Evolutionary conservation across 345 rosid genomes (phyloP).

Genomic region (Mallotus nudiflorus): DNA sequence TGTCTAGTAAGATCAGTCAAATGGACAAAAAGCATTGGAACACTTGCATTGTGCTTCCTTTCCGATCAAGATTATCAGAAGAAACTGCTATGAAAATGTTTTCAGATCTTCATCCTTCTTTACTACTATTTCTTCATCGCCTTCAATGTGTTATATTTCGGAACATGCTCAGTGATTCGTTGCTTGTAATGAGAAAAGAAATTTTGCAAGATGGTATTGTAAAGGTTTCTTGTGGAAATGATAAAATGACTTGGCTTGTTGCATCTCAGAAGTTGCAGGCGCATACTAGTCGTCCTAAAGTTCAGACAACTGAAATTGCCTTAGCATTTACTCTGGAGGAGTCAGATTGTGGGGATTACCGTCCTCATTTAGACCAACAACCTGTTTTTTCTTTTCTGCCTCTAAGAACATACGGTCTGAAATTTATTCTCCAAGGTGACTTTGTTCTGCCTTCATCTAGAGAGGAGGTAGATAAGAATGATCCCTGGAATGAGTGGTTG

Average conservation of each 20-base stretch:
- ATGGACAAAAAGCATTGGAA: conserved; percentile 59
- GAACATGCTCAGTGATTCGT: conserved; percentile 61
- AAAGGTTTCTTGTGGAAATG: conserved; percentile 70
- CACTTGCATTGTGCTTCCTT: conserved; percentile 91
- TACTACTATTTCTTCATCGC: conserved; percentile 88
- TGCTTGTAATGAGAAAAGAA: conserved; percentile 75
- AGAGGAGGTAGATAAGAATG: conserved; percentile 92
- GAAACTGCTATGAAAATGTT: conserved; percentile 69
- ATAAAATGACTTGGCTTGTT: conserved; percentile 86
- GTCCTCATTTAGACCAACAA: conserved; percentile 60
- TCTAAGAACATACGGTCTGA: conserved; percentile 86
- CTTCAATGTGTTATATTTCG: conserved; percentile 71
- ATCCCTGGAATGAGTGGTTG: conserved; percentile 96
- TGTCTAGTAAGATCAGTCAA: conserved; percentile 36
- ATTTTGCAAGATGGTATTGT: conserved; percentile 60
- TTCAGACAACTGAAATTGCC: conserved; percentile 74
- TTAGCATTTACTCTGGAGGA: conserved; percentile 80
- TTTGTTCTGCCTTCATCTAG: conserved; percentile 96
- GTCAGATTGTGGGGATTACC: conserved; percentile 54
- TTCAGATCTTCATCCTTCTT: conserved; percentile 86
- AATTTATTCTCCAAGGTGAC: conserved; percentile 94
- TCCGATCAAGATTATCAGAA: conserved; percentile 56
- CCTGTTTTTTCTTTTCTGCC: conserved; percentile 97
- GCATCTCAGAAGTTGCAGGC: conserved; percentile 69
- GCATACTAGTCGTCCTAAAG: conserved; percentile 48